These are phyloP conservation scores for Calycina herbarum DNA, from an alignment of 2,329 filamentous ascomycete genomes.

Conservation along the genomic window DNA sequence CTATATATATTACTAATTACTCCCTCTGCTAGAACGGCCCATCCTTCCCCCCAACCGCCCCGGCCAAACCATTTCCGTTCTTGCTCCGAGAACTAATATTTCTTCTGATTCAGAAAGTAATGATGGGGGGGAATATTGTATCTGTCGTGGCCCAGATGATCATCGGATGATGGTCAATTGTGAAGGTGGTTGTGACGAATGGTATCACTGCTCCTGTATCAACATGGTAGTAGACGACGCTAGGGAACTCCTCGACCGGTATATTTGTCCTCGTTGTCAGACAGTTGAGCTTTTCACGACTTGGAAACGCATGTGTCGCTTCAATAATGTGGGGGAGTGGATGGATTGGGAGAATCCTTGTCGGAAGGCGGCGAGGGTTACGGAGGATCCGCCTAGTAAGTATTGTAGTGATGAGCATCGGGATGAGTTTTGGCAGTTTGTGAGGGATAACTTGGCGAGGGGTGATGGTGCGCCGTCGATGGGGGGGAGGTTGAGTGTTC, in stretches of 20 bases:
- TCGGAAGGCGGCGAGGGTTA: conserved; percentile 34
- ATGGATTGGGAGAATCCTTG: conserved; percentile 19
- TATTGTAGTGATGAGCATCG: conserved; percentile 37
- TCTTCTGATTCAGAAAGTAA: conserved; percentile 34
- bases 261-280: conserved; percentile 35
- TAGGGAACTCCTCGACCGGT: conserved; percentile 35
- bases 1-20: background rate
- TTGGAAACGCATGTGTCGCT: conserved; percentile 37
- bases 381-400: conserved; percentile 33
- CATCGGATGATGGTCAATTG: conserved; percentile 39
- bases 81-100: conserved; percentile 13
- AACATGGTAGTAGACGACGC: conserved; percentile 33
- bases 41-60: conserved; percentile 19
- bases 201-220: conserved; percentile 38
- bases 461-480: conserved; percentile 30
- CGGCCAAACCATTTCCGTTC: conserved; percentile 17
- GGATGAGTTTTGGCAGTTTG: conserved; percentile 27
- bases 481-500: conserved; percentile 32
- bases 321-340: conserved; percentile 26
- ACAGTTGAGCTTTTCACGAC: conserved; percentile 31
- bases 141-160: conserved; percentile 37
- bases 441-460: conserved; percentile 22
- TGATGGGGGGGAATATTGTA: conserved; percentile 37
- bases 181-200: conserved; percentile 37
- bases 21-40: conserved; percentile 6